Base-by-base conservation (phyloP, 2,329 filamentous ascomycete species). In the Periglandula ipomoeae region DNA sequence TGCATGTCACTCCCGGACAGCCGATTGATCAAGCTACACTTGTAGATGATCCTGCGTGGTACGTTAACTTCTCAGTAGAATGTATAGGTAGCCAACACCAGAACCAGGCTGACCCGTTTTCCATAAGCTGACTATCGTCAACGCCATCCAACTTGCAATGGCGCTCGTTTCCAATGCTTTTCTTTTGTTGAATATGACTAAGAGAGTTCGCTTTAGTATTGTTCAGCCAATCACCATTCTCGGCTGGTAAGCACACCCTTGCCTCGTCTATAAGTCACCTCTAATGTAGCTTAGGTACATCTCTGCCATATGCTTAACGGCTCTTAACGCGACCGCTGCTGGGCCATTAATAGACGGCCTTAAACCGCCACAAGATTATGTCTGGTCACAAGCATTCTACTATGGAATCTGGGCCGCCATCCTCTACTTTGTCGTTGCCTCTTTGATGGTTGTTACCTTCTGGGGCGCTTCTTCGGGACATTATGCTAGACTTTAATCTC, bases 151-250 rank as follows among this genome's bases (percentile, higher is more conserved):
- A 52, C 74, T 96, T 4, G 79, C 70, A 17, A 78, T 88, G 51
- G 90, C 89, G 15, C 70, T 95, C 27, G 64, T 84, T 1, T 87
- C 89, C 7, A 96, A 96, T 58, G 54, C 87, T 1, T 89, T 89
- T 53, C 74, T 96, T 1, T 74, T 96, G 1, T 78, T 93, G 56
- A 95, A 95, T 66, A 95, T 96, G 75, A 87, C 89, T 0, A 78
- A 81, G 49, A 75, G 82, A 5, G 76, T 95, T 6, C 79, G 87
- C 45, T 95, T 95, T 62, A 82, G 84, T 17, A 73, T 95, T 35
- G 88, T 89, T 1, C 78, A 95, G 51, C 89, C 90, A 1, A 73
- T 88, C 20, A 94, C 89, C 1, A 95, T 96, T 51, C 64, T 85
- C 7, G 78, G 87, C 51, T 96, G 90, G 89, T 79, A 75, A 61